Base-by-base conservation (phyloP, 257 asterid species). In the Ilex aquifolium region DNA sequence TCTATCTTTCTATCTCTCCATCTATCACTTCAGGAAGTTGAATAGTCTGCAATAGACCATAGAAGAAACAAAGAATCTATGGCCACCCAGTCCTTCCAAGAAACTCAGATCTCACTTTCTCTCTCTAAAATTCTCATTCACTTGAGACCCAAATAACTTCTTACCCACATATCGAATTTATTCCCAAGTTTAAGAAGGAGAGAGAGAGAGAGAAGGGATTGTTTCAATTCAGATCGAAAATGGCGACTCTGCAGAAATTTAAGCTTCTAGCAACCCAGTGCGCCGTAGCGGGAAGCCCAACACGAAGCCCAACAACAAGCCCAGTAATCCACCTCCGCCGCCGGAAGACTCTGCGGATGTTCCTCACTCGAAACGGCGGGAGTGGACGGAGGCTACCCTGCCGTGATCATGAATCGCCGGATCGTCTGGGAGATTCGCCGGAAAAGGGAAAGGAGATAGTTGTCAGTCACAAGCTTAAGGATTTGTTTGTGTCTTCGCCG, bases 261-360 rank as follows among this genome's bases (percentile, higher is more conserved):
- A 88, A 88, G 91, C 75, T 87, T 3, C 59, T 91, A 21, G 97
- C 95, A 1, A 85, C 82, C 4, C 95, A 86, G 59, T 89, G 98
- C 71, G 92, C 95, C 0, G 88, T 83, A 6, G 86, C 95, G 42
- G 85, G 83, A 36, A 92, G 95, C 64, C 98, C 97, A 49, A 80
- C 88, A 13, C 72, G 90, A 16, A 89, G 98, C 72, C 98, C 98
- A 0, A 70, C 91, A 13, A 63, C 94, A 31, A 88, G 96, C 71
- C 97, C 98, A 13, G 93, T 91, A 14, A 83, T 87, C 79, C 95
- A 88, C 66, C 81, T 91, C 71, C 98, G 98, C 70, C 90, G 95
- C n/a, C 72, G 95, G 59, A 88, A 75, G 61, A 91, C 98, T 1
- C 95, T 91, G 4, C 82, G 91, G 1, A 91, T 88, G 98, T 79